Percentiles rank a stretch among this genome's conserved stretches.
Evolutionary conservation across 768 basidiomycete species (phyloP).

Genomic region (Nevesoporus exiguus): DNA sequence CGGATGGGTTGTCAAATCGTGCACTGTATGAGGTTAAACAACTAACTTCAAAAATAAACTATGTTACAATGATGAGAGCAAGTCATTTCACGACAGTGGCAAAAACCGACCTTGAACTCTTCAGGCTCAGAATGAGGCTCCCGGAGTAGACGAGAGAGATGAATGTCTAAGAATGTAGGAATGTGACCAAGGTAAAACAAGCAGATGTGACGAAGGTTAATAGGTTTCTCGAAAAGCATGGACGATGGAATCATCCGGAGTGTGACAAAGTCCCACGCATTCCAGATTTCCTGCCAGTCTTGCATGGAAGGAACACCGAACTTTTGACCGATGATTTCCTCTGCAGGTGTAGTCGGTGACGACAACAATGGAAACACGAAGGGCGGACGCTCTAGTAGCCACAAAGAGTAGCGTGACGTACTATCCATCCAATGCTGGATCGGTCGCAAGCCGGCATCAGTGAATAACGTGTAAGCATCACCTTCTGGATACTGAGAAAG

Average conservation of each 20-base stretch:
- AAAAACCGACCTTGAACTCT: slow-evolving; percentile 58
- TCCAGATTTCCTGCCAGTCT: slow-evolving; percentile 87
- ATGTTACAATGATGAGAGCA: not conserved
- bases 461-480: slow-evolving; percentile 70
- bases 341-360: slow-evolving; percentile 31
- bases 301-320: slow-evolving; percentile 68
- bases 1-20: slow-evolving; percentile 5
- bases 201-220: slow-evolving; percentile 91
- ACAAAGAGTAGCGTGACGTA: slow-evolving; percentile 71
- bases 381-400: slow-evolving; percentile 85
- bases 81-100: slow-evolving; percentile 3
- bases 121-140: slow-evolving; percentile 85
- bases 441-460: slow-evolving; percentile 72
- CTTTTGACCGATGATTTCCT: slow-evolving; percentile 22
- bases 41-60: slow-evolving; percentile 75
- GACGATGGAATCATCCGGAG: slow-evolving; percentile 80
- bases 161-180: slow-evolving; percentile 88
- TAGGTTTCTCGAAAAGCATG: slow-evolving; percentile 88
- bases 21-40: not conserved
- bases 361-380: slow-evolving; percentile 70
- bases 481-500: slow-evolving; percentile 66
- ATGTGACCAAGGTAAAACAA: slow-evolving; percentile 98
- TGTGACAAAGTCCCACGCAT: slow-evolving; percentile 83
- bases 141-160: slow-evolving; percentile 68
- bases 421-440: slow-evolving; percentile 84